phyloP scores from a whole-genome alignment of 1,284 basidiomycete genomes.

The Apiotrichum sp. region DNA sequence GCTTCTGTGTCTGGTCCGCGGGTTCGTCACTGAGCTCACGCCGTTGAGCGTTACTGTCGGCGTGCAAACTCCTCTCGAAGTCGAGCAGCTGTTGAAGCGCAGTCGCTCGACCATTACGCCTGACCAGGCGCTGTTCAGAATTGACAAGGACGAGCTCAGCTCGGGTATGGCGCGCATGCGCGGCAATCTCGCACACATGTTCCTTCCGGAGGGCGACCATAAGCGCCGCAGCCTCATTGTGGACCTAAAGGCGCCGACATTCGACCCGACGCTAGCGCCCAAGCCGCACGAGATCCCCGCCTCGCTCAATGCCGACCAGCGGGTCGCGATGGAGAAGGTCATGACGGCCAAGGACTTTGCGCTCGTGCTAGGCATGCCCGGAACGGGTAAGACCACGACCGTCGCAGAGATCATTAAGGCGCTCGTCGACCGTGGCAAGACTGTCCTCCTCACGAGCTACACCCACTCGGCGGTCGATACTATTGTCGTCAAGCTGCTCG shows the following conservation, averaged over 20 bases:
- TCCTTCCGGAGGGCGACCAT: constrained; percentile 62
- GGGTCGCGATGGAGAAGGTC: constrained; percentile 64
- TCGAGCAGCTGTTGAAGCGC: constrained; percentile 53
- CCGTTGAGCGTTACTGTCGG: constrained; percentile 64
- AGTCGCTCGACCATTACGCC: constrained; percentile 14
- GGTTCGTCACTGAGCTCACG: constrained; percentile 71
- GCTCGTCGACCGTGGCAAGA: constrained; percentile 74
- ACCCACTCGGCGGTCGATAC: constrained; percentile 98
- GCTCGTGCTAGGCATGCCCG: constrained; percentile 92
- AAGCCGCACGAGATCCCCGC: constrained; percentile 27
- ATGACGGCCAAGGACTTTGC: constrained; percentile 82
- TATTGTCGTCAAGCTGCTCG: constrained; percentile 73
- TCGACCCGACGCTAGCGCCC: constrained; percentile 47
- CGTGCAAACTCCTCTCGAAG: constrained; percentile 70
- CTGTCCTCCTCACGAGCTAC: constrained; percentile 81
- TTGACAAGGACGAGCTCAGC: constrained; percentile 89
- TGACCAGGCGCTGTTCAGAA: constrained; percentile 56
- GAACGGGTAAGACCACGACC: constrained; percentile 95
- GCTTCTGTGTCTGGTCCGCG: constrained; percentile 73
- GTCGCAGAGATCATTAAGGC: constrained; percentile 80
- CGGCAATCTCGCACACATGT: constrained; percentile 82
- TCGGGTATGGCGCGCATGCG: constrained; percentile 81
- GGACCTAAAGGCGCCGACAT: constrained; percentile 66
- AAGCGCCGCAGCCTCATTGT: constrained; percentile 67
- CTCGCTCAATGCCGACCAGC: constrained; percentile 69